A percentile compares a stretch with the other conserved stretches of the same genome.
Conservation (phyloP, 768 basidiomycete genomes). For the Psilocybe cyanescens region DNA sequence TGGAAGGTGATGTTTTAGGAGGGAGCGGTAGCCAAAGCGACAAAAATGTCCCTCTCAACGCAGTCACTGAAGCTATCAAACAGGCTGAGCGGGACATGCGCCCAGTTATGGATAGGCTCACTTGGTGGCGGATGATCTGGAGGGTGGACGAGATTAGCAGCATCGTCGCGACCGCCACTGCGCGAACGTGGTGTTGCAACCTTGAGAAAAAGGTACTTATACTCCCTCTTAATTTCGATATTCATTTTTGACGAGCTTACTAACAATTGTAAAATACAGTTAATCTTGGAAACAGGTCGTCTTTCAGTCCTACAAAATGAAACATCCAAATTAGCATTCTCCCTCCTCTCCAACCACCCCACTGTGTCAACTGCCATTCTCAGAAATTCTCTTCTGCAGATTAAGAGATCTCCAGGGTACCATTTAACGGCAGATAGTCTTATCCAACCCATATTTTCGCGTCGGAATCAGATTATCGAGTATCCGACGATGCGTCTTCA, state of each 20-base stretch:
- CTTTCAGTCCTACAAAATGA: constrained; percentile 51
- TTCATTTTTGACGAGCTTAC: background rate
- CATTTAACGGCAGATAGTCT: constrained; percentile 49
- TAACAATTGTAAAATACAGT: constrained; percentile 38
- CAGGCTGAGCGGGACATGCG: constrained; percentile 41
- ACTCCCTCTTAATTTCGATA: background rate
- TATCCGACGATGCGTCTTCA: constrained; percentile 65
- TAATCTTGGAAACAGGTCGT: constrained; percentile 67
- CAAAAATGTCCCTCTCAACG: constrained; percentile 21
- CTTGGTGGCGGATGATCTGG: constrained; percentile 51
- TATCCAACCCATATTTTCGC: constrained; percentile 50
- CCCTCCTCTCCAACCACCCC: constrained; percentile 41
- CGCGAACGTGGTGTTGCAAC: constrained; percentile 45
- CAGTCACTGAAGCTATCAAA: constrained; percentile 39
- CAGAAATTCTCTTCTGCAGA: constrained; percentile 59
- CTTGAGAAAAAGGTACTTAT: constrained; percentile 53
- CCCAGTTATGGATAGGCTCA: constrained; percentile 42
- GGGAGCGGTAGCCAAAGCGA: constrained; percentile 8
- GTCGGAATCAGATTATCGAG: constrained; percentile 55
- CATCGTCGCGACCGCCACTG: constrained; percentile 39
- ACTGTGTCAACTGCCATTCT: constrained; percentile 56
- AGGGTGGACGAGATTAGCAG: constrained; percentile 49
- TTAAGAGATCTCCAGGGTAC: constrained; percentile 48
- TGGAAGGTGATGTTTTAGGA: constrained; percentile 43
- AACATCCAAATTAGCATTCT: constrained; percentile 43